These are phyloP conservation scores for Populus nigra DNA, from an alignment of 345 rosid species.

Conservation along the genomic window DNA sequence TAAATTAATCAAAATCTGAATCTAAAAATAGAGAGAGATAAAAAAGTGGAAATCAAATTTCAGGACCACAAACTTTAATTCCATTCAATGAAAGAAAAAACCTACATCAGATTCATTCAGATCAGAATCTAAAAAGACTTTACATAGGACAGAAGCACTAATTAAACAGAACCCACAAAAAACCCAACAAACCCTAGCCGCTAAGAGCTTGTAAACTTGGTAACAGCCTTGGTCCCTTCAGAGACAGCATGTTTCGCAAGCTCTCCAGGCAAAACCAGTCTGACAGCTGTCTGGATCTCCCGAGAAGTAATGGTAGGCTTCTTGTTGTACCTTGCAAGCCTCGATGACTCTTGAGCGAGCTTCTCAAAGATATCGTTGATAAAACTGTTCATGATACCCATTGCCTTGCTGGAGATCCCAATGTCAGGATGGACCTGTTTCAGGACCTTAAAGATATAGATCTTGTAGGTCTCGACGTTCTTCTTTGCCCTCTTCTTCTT, in stretches of 20 bases:
- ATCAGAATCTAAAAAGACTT: neutral
- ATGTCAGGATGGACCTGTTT: slow-evolving; percentile 29
- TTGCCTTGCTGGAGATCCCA: slow-evolving; percentile 27
- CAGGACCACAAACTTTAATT: neutral
- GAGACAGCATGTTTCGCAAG: slow-evolving; percentile 30
- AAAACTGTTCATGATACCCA: slow-evolving; percentile 31
- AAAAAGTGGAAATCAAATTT: no score
- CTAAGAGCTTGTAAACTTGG: slow-evolving; percentile 30
- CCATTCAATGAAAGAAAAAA: neutral
- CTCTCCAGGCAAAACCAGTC: slow-evolving; percentile 27
- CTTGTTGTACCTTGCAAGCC: slow-evolving; percentile 28
- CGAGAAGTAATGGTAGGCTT: slow-evolving; percentile 29
- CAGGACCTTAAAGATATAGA: slow-evolving; percentile 27
- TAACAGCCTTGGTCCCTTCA: slow-evolving; percentile 29
- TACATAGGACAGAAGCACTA: neutral
- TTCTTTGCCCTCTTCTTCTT: slow-evolving; percentile 27
- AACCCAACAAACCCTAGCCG: neutral
- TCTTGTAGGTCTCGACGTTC: slow-evolving; percentile 29
- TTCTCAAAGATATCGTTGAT: slow-evolving; percentile 30
- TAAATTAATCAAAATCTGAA: neutral
- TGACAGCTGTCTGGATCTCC: slow-evolving; percentile 28
- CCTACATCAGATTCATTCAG: neutral
- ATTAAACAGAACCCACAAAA: neutral
- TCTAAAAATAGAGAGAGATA: no score
- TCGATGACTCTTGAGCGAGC: slow-evolving; percentile 20